Conservation (phyloP, 129 eudicot genomes). For the Saussurea involucrata region DNA sequence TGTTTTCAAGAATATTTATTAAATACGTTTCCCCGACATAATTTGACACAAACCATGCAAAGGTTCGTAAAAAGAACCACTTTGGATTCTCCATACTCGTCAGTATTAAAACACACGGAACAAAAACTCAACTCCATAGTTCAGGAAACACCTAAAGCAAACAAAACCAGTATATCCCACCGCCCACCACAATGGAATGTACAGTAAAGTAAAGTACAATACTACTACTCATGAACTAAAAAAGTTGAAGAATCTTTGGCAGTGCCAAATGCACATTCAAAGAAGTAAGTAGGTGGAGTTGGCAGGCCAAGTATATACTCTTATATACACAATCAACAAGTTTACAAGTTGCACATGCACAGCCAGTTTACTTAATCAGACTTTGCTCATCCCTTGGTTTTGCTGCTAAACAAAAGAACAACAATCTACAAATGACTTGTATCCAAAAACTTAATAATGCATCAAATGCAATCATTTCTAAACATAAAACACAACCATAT, state of each 20-base stretch:
- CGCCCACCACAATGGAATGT: background rate
- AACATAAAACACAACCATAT: constrained; percentile 15
- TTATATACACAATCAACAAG: background rate
- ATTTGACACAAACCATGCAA: too few species aligned
- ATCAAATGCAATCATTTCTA: constrained; percentile 16
- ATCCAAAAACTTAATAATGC: constrained; percentile 9
- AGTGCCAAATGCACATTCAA: background rate
- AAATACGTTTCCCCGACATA: too few species aligned
- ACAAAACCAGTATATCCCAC: background rate
- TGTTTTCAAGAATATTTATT: too few species aligned
- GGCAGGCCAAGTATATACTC: background rate
- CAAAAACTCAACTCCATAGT: background rate
- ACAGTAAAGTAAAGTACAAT: background rate
- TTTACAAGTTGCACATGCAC: background rate
- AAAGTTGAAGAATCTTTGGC: background rate
- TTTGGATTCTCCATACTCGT: background rate
- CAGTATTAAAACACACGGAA: background rate
- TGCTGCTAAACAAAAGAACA: background rate
- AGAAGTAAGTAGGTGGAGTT: background rate
- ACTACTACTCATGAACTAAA: background rate
- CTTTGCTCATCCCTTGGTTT: background rate
- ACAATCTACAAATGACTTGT: background rate
- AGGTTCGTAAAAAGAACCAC: too few species aligned
- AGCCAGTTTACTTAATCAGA: background rate
- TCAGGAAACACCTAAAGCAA: background rate